Evolutionary conservation across 345 rosid genomes (phyloP), one percentile per base, ranked within the genome.

Genomic region (Aquilaria malaccensis): DNA sequence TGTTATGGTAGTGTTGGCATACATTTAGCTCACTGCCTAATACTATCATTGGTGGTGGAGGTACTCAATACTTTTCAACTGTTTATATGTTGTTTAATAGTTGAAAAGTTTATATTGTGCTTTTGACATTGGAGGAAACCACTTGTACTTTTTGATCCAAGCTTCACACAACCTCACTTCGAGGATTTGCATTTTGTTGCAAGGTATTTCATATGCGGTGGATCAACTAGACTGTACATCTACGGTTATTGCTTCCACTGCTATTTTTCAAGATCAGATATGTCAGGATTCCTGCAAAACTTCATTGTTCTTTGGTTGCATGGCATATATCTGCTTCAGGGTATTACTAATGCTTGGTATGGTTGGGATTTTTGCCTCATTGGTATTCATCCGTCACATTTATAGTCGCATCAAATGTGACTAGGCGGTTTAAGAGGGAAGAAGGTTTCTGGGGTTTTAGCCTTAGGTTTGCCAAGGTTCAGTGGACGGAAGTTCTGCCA

Each of bases 31-130:
- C 15, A 78, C 86, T 54, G 81, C 86, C 46, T 82, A 82, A 73
- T 82, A 79, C 59, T 81, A 79, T 49, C 81, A 72, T 13, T 82
- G 83, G 83, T 82, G 83, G 86, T 82, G 86, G 86, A 82, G 83
- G 86, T 81, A 68, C 13, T 61, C 9, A 3, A 30, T 48, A 15
- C 15, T 15, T 15, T 22, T 22, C 22, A 22, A 22, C 22, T 22
- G 22, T 22, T 22, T 22, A 22, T 22, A 22, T 22, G 22, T 22
- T 22, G 22, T 22, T 22, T 22, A 22, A 22, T 22, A 22, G 22
- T 22, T 22, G 22, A 22, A 22, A 22, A 22, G 22, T 22, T 22
- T 22, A 22, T 22, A 22, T 22, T 22, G 22, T 22, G 22, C 22
- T 22, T 22, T 22, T 22, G 22, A 22, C 22, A 22, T 22, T 22